Conservation (phyloP, 139 green algal genomes). For the Chlamydomonas sp. region DNA sequence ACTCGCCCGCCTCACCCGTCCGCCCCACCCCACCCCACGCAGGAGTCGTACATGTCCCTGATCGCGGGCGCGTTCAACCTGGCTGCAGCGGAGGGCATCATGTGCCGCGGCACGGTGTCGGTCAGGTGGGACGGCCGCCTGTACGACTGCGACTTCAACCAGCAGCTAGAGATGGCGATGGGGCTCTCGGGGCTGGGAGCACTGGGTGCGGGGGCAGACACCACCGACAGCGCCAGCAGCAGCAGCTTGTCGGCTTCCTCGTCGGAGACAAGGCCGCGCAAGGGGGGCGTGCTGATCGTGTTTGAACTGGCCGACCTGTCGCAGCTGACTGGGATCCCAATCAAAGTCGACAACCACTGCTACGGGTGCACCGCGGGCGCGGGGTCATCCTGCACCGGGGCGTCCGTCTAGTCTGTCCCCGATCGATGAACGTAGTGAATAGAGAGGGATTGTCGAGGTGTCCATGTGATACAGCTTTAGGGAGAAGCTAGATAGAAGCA, state of each 20-base stretch:
- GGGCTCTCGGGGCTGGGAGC: too few relatives aligned
- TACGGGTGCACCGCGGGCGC: slow-evolving; percentile 91
- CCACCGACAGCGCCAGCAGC: too few relatives aligned
- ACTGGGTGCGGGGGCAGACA: too few relatives aligned
- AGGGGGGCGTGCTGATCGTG: slow-evolving; percentile 65
- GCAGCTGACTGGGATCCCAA: slow-evolving; percentile 54
- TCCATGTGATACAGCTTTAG: too few relatives aligned
- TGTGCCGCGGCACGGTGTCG: slow-evolving; percentile 76
- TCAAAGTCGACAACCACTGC: slow-evolving; percentile 85
- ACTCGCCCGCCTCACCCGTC: too few relatives aligned
- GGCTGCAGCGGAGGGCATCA: slow-evolving; percentile 50
- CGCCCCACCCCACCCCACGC: too few relatives aligned
- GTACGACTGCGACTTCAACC: slow-evolving; percentile 99
- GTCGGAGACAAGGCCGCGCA: too few relatives aligned
- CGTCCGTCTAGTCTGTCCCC: too few relatives aligned
- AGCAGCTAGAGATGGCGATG: slow-evolving; percentile 81
- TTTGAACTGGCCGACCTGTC: slow-evolving; percentile 71
- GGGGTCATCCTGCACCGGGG: slow-evolving; percentile 75
- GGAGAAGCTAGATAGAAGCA: too few relatives aligned
- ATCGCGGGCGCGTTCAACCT: slow-evolving; percentile 86
- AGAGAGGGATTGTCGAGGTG: too few relatives aligned
- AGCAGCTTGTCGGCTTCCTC: too few relatives aligned
- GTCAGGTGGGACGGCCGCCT: slow-evolving; percentile 86
- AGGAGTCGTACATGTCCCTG: slow-evolving; percentile 84
- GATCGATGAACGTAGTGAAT: too few relatives aligned